Percentiles rank a stretch among this genome's conserved stretches.
Conservation (phyloP, 1,139 yeast genomes). For the Zygoascus sp. region DNA sequence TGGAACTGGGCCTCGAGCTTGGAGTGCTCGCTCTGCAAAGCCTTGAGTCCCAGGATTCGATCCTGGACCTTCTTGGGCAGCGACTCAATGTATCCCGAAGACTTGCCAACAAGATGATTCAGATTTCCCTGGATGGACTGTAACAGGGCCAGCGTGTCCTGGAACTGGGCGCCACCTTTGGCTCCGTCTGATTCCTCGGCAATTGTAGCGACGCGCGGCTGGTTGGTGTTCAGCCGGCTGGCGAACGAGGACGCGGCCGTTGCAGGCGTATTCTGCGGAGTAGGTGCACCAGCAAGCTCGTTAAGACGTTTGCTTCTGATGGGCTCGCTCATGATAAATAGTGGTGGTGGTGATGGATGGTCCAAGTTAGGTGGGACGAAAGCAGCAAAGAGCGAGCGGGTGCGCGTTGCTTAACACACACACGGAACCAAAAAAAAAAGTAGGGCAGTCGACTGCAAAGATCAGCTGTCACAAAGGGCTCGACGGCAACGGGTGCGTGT, state of each 20-base stretch:
- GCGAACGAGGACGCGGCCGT: conserved; percentile 75
- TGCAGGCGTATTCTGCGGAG: conserved; percentile 98
- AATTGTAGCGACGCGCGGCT: conserved; percentile 73
- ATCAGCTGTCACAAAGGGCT: no score
- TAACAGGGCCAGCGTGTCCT: conserved; percentile 70
- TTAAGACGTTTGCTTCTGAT: conserved; percentile 57
- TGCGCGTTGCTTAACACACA: not conserved
- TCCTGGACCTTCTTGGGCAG: conserved; percentile 73
- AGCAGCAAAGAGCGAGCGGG: not conserved
- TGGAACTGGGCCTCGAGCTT: conserved; percentile 88
- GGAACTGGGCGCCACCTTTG: conserved; percentile 41
- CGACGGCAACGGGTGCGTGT: no score
- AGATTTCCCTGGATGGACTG: conserved; percentile 89
- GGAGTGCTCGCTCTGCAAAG: conserved; percentile 78
- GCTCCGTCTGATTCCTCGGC: conserved; percentile 50
- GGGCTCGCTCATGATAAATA: conserved; percentile 54
- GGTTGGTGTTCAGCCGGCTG: conserved; percentile 48
- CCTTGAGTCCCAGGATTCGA: conserved; percentile 76
- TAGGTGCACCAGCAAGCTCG: conserved; percentile 90
- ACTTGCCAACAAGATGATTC: conserved; percentile 77
- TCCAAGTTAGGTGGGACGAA: not conserved
- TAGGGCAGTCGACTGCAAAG: not conserved
- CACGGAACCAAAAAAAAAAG: not conserved
- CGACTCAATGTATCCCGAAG: conserved; percentile 77
- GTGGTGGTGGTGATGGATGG: not conserved